Percentiles rank a stretch among this genome's conserved stretches.
phyloP scores from a whole-genome alignment of 2,329 filamentous ascomycete genomes.

The Nannizziopsis arthrosporioides region DNA sequence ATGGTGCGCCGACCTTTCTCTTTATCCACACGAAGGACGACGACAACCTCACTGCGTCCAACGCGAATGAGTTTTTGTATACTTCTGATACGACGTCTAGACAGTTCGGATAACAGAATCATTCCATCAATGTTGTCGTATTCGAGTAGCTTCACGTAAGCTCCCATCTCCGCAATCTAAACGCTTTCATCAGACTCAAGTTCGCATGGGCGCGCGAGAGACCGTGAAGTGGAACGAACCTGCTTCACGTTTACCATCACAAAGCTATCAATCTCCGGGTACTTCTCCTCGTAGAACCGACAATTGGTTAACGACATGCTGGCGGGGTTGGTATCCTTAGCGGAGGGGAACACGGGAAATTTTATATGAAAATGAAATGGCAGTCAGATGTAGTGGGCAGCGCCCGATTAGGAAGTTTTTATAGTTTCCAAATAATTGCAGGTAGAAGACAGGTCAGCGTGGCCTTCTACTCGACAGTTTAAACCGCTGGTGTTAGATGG shows the following conservation, averaged over 20 bases:
- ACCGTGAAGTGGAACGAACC: slow-evolving; percentile 38
- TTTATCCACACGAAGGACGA: slow-evolving; percentile 97
- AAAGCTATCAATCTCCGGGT: slow-evolving; percentile 96
- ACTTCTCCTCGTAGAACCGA: slow-evolving; percentile 96
- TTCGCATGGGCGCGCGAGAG: background rate
- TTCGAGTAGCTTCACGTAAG: slow-evolving; percentile 97
- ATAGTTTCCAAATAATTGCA: too few species aligned
- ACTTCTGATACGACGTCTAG: slow-evolving; percentile 91
- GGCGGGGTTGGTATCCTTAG: slow-evolving; percentile 29
- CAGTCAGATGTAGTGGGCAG: too few species aligned
- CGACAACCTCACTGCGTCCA: slow-evolving; percentile 94
- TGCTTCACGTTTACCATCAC: slow-evolving; percentile 99
- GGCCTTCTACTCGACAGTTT: background rate
- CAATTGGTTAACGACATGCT: slow-evolving; percentile 92
- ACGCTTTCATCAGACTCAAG: slow-evolving; percentile 7
- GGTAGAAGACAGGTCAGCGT: background rate
- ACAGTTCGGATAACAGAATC: slow-evolving; percentile 96
- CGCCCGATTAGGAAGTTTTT: too few species aligned
- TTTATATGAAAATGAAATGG: background rate
- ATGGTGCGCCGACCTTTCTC: slow-evolving; percentile 61
- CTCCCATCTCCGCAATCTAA: slow-evolving; percentile 98
- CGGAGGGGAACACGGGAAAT: background rate
- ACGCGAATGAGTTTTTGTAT: slow-evolving; percentile 99
- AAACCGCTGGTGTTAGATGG: background rate
- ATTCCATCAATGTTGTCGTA: slow-evolving; percentile 99